Evolutionary conservation across 2,329 filamentous ascomycete species (phyloP).

Genomic region (Dactylellina cionopaga): DNA sequence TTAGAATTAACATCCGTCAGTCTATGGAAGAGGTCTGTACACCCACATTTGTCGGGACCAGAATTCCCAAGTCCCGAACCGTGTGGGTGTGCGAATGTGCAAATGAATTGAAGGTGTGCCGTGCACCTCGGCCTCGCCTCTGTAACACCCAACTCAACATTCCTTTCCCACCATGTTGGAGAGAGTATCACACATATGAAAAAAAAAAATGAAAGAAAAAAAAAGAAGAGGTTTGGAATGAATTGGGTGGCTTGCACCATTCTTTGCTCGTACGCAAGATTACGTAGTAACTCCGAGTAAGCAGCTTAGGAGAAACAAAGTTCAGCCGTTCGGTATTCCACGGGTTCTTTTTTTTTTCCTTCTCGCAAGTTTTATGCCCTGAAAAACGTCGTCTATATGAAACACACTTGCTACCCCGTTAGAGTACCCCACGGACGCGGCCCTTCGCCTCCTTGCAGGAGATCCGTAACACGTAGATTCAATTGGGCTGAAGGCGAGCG

Average conservation of each 20-base stretch:
- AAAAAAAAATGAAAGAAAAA: too few species aligned
- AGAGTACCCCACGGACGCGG: not conserved
- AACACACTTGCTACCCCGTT: constrained; percentile 15
- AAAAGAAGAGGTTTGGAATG: constrained; percentile 37
- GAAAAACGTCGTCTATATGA: constrained; percentile 15
- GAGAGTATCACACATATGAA: not conserved
- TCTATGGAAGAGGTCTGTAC: too few species aligned
- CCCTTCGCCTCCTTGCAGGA: not conserved
- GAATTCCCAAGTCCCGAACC: not conserved
- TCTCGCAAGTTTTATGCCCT: constrained; percentile 19
- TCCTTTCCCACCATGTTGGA: constrained; percentile 11
- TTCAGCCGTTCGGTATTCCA: constrained; percentile 11
- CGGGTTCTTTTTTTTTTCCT: too few species aligned
- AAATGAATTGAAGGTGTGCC: too few species aligned
- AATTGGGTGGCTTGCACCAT: constrained; percentile 34
- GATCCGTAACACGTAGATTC: too few species aligned
- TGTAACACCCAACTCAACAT: not conserved
- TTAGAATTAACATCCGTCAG: too few species aligned
- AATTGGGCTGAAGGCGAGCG: too few species aligned
- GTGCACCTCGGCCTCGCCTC: constrained; percentile 24
- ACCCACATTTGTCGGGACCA: constrained; percentile 16
- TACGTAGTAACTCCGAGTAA: too few species aligned
- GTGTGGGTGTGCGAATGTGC: too few species aligned
- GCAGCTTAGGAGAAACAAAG: too few species aligned
- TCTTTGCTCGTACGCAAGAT: too few species aligned